A percentile compares a stretch with the other conserved stretches of the same genome.
Evolutionary conservation across 83 land plant genomes (phyloP).

Genomic region (Thuja plicata): DNA sequence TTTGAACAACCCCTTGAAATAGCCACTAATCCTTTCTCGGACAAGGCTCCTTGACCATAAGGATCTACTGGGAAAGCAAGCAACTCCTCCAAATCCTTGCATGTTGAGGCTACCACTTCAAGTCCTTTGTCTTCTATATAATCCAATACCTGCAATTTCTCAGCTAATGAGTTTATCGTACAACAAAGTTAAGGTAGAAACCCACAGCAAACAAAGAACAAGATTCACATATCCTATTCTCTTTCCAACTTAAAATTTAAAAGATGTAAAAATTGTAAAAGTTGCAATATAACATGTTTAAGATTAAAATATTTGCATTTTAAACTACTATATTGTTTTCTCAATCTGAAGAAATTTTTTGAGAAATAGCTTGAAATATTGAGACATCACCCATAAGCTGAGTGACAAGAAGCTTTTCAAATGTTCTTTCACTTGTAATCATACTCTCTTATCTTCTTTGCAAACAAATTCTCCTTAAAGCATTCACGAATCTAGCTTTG

Average conservation of each 20-base stretch:
- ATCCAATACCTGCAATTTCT: constrained; percentile 46
- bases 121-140: constrained; percentile 68
- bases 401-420: constrained; percentile 70
- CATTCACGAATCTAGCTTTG: too few relatives aligned
- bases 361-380: constrained; percentile 4
- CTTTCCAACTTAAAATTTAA: neutral
- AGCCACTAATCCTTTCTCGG: constrained; percentile 62
- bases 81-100: constrained; percentile 58
- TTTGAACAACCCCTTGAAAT: constrained; percentile 63
- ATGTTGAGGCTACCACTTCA: constrained; percentile 46
- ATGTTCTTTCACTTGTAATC: too few relatives aligned
- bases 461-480: too few relatives aligned
- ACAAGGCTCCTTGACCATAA: constrained; percentile 38
- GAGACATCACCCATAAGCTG: constrained; percentile 65
- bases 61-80: constrained; percentile 63
- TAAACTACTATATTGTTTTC: neutral
- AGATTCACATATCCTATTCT: neutral
- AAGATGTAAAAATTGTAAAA: neutral
- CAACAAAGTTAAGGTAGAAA: neutral
- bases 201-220: neutral
- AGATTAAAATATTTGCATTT: neutral
- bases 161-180: constrained; percentile 5
- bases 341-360: neutral
- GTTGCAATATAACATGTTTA: neutral
- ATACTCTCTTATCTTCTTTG: too few relatives aligned